Conservation (phyloP, 208 protist genomes). For the Leishmania aethiopica region DNA sequence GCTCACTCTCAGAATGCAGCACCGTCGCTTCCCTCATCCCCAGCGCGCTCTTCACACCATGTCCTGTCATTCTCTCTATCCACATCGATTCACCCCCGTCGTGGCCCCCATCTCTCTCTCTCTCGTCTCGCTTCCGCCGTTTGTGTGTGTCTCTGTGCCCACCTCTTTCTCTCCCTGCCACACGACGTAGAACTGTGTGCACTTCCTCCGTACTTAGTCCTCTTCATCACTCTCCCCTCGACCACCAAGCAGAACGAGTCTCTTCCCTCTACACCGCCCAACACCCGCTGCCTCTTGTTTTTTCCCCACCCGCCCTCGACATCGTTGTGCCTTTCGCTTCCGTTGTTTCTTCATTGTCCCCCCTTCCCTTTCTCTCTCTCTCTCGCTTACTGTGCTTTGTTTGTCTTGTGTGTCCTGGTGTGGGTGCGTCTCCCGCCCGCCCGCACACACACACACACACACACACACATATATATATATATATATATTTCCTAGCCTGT, state of each 20-base stretch:
- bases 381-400: neutral
- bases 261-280: neutral
- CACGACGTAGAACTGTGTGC: neutral
- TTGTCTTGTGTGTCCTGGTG: neutral
- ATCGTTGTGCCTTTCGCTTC: constrained; percentile 2
- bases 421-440: neutral
- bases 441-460: neutral
- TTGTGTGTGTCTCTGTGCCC: neutral
- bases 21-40: neutral
- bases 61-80: neutral
- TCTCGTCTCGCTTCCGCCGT: neutral
- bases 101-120: neutral
- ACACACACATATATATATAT: neutral
- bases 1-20: neutral
- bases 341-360: constrained; percentile 1
- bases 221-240: neutral
- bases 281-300: neutral
- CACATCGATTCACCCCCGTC: neutral
- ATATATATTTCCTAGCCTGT: neutral
- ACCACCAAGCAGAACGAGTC: constrained; percentile 4
- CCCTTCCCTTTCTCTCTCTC: neutral
- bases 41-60: neutral
- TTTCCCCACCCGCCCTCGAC: neutral
- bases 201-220: neutral
- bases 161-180: too few relatives aligned